Evolutionary conservation across 2,329 filamentous ascomycete genomes (phyloP), one percentile per base, ranked within the genome.

Genomic region (Cyanodermella asteris): DNA sequence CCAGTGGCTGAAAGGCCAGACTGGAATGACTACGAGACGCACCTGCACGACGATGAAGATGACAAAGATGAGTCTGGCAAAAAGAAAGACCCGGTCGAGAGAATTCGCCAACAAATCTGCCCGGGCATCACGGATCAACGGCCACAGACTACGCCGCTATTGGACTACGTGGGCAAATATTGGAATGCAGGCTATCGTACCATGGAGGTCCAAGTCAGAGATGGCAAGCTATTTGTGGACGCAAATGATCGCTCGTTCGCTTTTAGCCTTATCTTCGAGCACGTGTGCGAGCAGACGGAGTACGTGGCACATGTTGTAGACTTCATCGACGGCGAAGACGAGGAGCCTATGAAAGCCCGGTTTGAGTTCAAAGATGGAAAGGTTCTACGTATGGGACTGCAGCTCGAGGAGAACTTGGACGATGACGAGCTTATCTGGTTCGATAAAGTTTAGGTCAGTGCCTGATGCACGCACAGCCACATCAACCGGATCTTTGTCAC

Each of bases 211-310:
- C 25, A 40, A 18, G 29, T 39, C 13, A 36, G 30, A 24, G 36
- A 41, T n/a, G 29, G 32, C 4, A 15, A 26, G 19, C 32, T 49
- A 3, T 45, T 43, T 23, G 31, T 47, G 14, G 41, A 48, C 27
- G 42, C 41, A 12, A 37, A 32, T 6, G 45, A 48, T 33, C 37
- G 45, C 6, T 42, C 41, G 2, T 36, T 39, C 24, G 34, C 36
- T 5, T 45, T 44, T 27, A 37, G 33, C 6, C 25, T 46, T n/a
- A 36, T 24, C 4, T 41, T 47, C 16, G 41, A 46, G 14, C 42
- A 47, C 30, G 23, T 45, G 19, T 23, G 26, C 11, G 29, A 36
- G 13, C 33, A 41, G 26, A 40, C 31, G 5, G 33, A 37, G 15
- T 45, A 36, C 28, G 28, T 40, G 18, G 41, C 36, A 2, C 36